Percentiles rank a stretch among this genome's conserved stretches.
Conservation (phyloP, 73 alveolate species). For the Vitrella brassicaformis region DNA sequence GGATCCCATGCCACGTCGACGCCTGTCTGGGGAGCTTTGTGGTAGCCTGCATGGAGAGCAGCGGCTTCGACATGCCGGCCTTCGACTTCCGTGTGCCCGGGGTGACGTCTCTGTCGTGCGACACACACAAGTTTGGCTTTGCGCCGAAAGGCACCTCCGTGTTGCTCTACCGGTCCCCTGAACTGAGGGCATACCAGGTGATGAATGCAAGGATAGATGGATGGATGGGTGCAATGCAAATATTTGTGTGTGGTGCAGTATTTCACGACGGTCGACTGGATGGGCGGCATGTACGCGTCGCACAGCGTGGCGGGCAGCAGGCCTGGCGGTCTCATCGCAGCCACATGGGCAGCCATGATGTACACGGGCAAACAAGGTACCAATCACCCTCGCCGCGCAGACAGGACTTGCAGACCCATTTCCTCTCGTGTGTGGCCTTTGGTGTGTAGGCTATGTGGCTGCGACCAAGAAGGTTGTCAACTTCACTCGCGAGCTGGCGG, state of each 20-base stretch:
- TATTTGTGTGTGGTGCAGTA: conserved; percentile 8
- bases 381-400: no score
- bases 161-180: conserved; percentile 55
- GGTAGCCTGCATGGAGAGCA: conserved; percentile 74
- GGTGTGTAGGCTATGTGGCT: conserved; percentile 26
- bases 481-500: conserved; percentile 11
- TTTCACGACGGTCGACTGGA: conserved; percentile 74
- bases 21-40: conserved; percentile 74
- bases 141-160: conserved; percentile 97
- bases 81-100: conserved; percentile 92
- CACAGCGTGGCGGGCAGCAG: conserved; percentile 84
- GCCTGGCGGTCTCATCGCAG: conserved; percentile 85
- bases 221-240: no score
- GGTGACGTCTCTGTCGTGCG: conserved; percentile 93
- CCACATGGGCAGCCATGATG: conserved; percentile 86
- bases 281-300: conserved; percentile 84
- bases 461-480: conserved; percentile 14
- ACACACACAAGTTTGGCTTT: conserved; percentile 93
- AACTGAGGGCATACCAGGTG: conserved; percentile 45
- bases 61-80: conserved; percentile 59
- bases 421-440: no score
- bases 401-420: no score
- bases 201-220: no score
- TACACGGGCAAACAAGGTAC: conserved; percentile 64
- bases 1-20: conserved; percentile 18